Evolutionary conservation across 2,329 filamentous ascomycete genomes (phyloP).

Genomic region (Ceratocystis variospora): DNA sequence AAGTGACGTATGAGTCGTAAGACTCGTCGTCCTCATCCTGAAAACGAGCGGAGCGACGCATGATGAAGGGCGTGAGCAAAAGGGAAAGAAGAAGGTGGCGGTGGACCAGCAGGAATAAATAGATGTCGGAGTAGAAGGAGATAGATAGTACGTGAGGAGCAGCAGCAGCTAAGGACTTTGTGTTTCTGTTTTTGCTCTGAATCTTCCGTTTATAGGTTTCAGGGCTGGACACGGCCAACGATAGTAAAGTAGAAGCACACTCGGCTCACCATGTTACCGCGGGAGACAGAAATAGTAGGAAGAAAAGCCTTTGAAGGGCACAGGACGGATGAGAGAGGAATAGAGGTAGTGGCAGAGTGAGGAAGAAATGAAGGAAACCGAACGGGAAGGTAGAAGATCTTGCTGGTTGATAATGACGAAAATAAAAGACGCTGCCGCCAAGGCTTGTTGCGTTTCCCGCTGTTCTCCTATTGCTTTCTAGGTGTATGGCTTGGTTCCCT

Average conservation of each 20-base stretch:
- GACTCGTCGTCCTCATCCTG: conserved; percentile 15
- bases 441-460: not conserved
- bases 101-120: not conserved
- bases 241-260: conserved; percentile 7
- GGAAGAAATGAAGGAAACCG: not conserved
- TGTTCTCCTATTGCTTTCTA: not conserved
- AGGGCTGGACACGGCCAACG: conserved; percentile 17
- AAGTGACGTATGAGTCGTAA: conserved; percentile 43
- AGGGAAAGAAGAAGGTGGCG: not conserved
- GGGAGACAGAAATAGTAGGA: not conserved
- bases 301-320: not conserved
- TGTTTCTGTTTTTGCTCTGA: not conserved
- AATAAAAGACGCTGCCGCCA: not conserved
- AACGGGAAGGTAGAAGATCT: not conserved
- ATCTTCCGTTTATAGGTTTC: conserved; percentile 1
- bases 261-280: conserved; percentile 15
- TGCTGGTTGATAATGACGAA: not conserved
- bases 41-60: conserved; percentile 20
- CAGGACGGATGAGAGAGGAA: not conserved
- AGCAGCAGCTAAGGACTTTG: not conserved
- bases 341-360: not conserved
- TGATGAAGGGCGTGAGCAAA: conserved; percentile 4
- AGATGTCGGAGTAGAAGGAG: not conserved
- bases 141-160: not conserved
- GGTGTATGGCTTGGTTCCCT: not conserved